phyloP scores from a whole-genome alignment of 2,329 filamentous ascomycete species.

The Verticillium dahliae region DNA sequence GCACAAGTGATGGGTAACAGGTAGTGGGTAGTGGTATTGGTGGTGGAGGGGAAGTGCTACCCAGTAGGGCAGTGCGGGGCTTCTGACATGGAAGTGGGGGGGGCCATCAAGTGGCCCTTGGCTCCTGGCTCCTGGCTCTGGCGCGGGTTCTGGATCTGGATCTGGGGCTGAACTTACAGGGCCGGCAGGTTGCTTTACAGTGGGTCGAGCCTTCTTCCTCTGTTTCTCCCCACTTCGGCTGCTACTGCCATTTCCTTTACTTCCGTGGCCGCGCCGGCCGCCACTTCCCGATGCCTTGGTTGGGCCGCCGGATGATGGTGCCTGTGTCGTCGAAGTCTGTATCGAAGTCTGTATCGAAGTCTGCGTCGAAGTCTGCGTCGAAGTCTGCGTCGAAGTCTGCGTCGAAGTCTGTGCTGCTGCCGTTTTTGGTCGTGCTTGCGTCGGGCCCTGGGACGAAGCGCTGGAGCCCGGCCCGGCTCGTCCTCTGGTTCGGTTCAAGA shows the following conservation, averaged over 20 bases:
- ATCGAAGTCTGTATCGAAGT: background rate
- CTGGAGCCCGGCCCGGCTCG: background rate
- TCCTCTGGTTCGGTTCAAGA: background rate
- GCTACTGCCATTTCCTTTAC: background rate
- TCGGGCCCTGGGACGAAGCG: background rate
- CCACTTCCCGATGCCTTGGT: background rate
- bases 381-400: background rate
- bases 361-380: background rate
- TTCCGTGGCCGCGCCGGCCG: background rate
- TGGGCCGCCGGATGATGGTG: background rate
- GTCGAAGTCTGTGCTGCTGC: conserved; percentile 2
- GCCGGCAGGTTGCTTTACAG: background rate
- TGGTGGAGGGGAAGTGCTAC: background rate
- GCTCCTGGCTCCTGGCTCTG: background rate
- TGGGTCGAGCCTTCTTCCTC: background rate
- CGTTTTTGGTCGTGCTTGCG: background rate
- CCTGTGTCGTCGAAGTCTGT: background rate
- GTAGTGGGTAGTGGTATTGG: background rate
- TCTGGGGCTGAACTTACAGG: background rate
- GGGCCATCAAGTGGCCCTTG: background rate
- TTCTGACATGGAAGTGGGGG: background rate
- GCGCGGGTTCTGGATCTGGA: background rate
- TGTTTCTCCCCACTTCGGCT: background rate
- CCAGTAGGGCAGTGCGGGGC: background rate
- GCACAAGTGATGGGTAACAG: background rate